These are phyloP conservation scores for Bimuria novae-zelandiae DNA, from an alignment of 2,329 filamentous ascomycete species.

Conservation along the genomic window DNA sequence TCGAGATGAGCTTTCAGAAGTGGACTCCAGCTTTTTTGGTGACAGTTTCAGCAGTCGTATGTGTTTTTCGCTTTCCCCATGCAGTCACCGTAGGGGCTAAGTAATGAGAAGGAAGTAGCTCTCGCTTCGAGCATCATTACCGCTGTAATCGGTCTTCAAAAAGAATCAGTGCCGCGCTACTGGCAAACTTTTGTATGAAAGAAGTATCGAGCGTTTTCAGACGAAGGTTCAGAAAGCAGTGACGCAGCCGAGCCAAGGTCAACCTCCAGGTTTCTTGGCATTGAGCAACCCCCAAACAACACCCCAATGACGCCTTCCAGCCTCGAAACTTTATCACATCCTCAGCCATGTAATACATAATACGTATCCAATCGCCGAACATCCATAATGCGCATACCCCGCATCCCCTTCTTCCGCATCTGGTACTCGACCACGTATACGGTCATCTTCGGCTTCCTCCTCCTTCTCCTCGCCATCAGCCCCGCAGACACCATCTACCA, in stretches of 20 bases:
- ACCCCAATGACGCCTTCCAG: not conserved
- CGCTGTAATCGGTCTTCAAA: too few species aligned
- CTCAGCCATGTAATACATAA: conserved; percentile 11
- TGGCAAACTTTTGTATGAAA: too few species aligned
- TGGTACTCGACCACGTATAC: conserved; percentile 81
- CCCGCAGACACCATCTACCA: conserved; percentile 80
- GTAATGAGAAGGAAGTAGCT: too few species aligned
- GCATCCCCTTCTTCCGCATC: conserved; percentile 67
- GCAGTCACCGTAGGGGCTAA: too few species aligned
- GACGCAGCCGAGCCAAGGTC: not conserved
- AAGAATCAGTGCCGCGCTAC: too few species aligned
- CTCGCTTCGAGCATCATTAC: too few species aligned
- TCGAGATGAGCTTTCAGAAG: not conserved
- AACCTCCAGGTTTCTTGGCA: conserved; percentile 3
- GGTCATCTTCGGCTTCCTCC: conserved; percentile 72
- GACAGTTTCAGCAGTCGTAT: not conserved
- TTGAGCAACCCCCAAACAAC: not conserved
- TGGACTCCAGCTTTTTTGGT: not conserved
- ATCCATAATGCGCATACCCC: conserved; percentile 52
- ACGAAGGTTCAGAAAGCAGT: not conserved
- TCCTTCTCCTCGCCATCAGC: conserved; percentile 76
- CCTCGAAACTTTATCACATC: conserved; percentile 5
- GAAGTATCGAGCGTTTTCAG: too few species aligned
- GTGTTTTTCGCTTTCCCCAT: not conserved
- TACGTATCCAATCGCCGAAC: conserved; percentile 1